phyloP scores from a whole-genome alignment of 2,329 filamentous ascomycete species.

The Fusarium sp. region DNA sequence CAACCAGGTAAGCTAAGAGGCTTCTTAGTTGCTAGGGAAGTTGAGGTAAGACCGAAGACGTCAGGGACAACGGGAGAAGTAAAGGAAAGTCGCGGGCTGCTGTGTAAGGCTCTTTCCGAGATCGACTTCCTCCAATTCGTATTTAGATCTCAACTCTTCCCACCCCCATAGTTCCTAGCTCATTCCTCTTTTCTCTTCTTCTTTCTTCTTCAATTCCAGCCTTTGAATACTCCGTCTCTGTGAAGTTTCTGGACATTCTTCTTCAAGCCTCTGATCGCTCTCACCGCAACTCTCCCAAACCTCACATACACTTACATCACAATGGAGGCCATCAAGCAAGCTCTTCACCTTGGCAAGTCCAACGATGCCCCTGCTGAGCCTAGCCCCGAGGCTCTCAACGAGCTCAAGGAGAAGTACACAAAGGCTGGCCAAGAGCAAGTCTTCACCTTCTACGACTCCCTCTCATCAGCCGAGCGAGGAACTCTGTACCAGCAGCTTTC shows the following conservation, averaged over 20 bases:
- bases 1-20: conserved; percentile 14
- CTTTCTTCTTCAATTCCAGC: conserved; percentile 3
- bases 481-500: conserved; percentile 83
- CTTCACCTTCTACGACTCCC: conserved; percentile 83
- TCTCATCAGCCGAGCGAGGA: conserved; percentile 77
- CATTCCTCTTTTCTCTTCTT: conserved; percentile 22
- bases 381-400: conserved; percentile 70
- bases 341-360: conserved; percentile 50
- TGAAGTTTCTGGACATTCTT: neutral
- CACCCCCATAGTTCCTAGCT: conserved; percentile 18
- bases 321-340: conserved; percentile 58
- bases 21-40: conserved; percentile 17
- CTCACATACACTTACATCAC: conserved; percentile 31
- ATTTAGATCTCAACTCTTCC: conserved; percentile 33
- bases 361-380: conserved; percentile 58
- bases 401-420: conserved; percentile 76
- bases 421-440: conserved; percentile 83
- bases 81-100: neutral
- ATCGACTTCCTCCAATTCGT: conserved; percentile 29
- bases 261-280: conserved; percentile 6
- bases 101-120: conserved; percentile 30
- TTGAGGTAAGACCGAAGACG: conserved; percentile 3
- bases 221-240: neutral
- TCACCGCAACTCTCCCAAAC: conserved; percentile 30
- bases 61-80: conserved; percentile 21